phyloP scores from a whole-genome alignment of 129 eudicot species.

The Chrysanthemum seticuspe region DNA sequence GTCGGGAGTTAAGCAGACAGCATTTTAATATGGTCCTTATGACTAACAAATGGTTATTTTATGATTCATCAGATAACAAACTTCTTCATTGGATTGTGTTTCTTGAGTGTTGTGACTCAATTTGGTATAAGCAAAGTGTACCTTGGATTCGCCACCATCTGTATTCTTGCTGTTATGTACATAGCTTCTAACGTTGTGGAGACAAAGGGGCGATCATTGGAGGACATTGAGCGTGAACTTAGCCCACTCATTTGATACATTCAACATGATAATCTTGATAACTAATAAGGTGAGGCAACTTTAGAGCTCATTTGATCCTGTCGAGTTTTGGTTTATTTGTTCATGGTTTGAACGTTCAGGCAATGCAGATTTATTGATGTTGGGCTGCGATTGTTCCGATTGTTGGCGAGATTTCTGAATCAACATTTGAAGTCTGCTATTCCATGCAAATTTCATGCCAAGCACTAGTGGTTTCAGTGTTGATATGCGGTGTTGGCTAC shows the following conservation, averaged over 20 bases:
- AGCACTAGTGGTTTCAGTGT: background rate
- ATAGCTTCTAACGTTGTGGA: constrained; percentile 85
- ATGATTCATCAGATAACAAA: constrained; percentile 59
- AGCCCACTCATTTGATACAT: constrained; percentile 54
- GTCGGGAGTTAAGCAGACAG: background rate
- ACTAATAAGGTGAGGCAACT: constrained; percentile 10
- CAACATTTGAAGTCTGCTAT: background rate
- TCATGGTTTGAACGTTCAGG: background rate
- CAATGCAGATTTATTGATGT: background rate
- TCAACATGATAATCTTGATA: constrained; percentile 10
- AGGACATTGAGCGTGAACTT: constrained; percentile 84
- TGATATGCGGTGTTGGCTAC: background rate
- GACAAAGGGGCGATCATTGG: constrained; percentile 94
- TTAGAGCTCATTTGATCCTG: constrained; percentile 18
- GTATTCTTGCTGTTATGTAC: constrained; percentile 73
- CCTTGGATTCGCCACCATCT: constrained; percentile 77
- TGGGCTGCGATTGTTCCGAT: constrained; percentile 2
- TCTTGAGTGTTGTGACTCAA: constrained; percentile 77
- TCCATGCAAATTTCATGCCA: background rate
- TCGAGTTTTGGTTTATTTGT: background rate
- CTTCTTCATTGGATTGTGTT: constrained; percentile 91
- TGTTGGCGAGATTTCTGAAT: background rate
- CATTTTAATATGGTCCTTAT: background rate
- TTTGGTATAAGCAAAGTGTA: constrained; percentile 88
- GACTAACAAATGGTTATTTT: constrained; percentile 18